Base-by-base conservation (phyloP, 805 yeast genomes). In the Starmerella floris region DNA sequence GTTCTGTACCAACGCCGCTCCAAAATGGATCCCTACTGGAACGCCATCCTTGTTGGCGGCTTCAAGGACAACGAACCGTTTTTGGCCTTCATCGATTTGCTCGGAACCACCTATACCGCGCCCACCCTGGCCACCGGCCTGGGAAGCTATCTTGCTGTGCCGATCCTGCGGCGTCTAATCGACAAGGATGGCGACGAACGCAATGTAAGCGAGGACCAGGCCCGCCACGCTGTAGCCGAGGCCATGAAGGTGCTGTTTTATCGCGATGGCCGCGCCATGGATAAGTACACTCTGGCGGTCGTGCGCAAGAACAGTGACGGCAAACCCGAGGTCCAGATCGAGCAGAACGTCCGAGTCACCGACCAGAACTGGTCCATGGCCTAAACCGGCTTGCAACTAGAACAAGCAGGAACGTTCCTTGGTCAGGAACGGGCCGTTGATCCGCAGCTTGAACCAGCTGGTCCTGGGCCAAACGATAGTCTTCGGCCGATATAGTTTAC, bases 21-120 rank as follows among this genome's bases (percentile, higher is more conserved):
- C 41, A 85, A 91, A 63, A 79, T 91, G 88, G 76, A 91, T 60
- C 99, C 99, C 21, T 69, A 85, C 51, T 91, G 97, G 97, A 91
- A 91, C 63, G 80, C 97, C 1, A 65, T 82, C 30, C 69, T 91
- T 43, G 96, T 91, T 40, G 95, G 85, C 13, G 99, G 99, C 9
- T 69, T 80, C 53, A 80, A 81, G 58, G 76, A 73, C 50, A 70
- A 66, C 37, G 69, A 73, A 52, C 84, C 91, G 35, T 82, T 81
- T 55, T 69, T 91, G 57, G 77, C 79, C 52, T 87, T 83, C 58
- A 94, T 85, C 36, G 95, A 91, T 61, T 67, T 91, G 47, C 71
- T 87, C 46, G 99, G 99, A 39, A 95, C 85, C 23, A 73, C 94
- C 2, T 91, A 83, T 62, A 71, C 83, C 3, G 72, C 97, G 0